phyloP scores from a whole-genome alignment of 1,284 basidiomycete species.

The Austroboletus novae-zelandiae region DNA sequence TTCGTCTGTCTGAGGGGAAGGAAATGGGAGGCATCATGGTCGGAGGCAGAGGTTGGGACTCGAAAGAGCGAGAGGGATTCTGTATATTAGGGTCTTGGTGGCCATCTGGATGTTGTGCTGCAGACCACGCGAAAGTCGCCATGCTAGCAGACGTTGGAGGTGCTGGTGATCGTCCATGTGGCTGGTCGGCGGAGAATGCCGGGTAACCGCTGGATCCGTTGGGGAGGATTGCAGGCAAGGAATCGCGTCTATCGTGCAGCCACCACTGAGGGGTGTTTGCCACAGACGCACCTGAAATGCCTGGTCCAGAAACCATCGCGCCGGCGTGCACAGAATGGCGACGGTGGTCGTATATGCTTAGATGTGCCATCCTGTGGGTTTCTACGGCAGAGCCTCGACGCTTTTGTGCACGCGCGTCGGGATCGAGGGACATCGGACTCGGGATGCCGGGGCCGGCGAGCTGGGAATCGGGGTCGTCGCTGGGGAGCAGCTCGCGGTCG shows the following conservation, averaged over 20 bases:
- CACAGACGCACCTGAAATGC: constrained; percentile 22
- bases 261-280: constrained; percentile 44
- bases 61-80: constrained; percentile 35
- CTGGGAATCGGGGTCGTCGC: constrained; percentile 63
- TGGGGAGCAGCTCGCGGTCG: constrained; percentile 53
- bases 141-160: constrained; percentile 57
- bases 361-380: constrained; percentile 64
- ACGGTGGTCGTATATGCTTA: constrained; percentile 68
- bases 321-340: constrained; percentile 72
- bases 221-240: constrained; percentile 64
- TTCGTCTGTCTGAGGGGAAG: constrained; percentile 63
- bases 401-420: constrained; percentile 70
- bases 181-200: constrained; percentile 62
- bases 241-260: constrained; percentile 68
- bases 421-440: constrained; percentile 51
- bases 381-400: constrained; percentile 78
- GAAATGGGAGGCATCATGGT: constrained; percentile 56
- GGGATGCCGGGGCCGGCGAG: constrained; percentile 67
- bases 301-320: constrained; percentile 33
- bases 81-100: constrained; percentile 41
- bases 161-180: constrained; percentile 59
- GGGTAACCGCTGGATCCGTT: constrained; percentile 57
- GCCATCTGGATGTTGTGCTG: constrained; percentile 47
- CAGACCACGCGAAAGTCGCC: constrained; percentile 70
- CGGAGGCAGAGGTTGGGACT: constrained; percentile 36